Evolutionary conservation across 2,329 filamentous ascomycete genomes (phyloP).

Genomic region (Aspergillus ochraceoroseus): DNA sequence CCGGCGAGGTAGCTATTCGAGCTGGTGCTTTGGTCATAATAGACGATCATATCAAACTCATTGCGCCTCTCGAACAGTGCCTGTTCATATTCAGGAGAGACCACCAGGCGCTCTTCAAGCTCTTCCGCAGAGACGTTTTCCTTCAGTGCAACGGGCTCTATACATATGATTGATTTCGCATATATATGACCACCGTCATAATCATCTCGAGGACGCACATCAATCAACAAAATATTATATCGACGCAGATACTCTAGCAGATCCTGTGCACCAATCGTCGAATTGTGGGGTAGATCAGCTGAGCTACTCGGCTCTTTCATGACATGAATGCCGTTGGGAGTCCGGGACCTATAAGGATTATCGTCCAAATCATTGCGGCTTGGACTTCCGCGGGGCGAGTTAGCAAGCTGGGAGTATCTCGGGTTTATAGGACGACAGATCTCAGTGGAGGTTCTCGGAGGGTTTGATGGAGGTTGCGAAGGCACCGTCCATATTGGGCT

Average conservation of each 20-base stretch:
- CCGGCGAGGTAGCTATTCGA: slow-evolving; percentile 54
- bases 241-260: slow-evolving; percentile 64
- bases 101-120: slow-evolving; percentile 49
- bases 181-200: slow-evolving; percentile 89
- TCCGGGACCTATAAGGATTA: slow-evolving; percentile 43
- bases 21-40: slow-evolving; percentile 71
- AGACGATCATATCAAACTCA: slow-evolving; percentile 80
- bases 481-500: slow-evolving; percentile 44
- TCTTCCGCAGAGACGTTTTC: slow-evolving; percentile 62
- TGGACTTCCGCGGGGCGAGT: slow-evolving; percentile 33
- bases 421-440: slow-evolving; percentile 37
- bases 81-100: slow-evolving; percentile 58
- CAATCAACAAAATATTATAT: slow-evolving; percentile 72
- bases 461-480: slow-evolving; percentile 36
- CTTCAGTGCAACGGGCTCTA: slow-evolving; percentile 75
- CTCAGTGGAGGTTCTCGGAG: slow-evolving; percentile 41
- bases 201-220: slow-evolving; percentile 71
- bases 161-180: slow-evolving; percentile 75
- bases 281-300: slow-evolving; percentile 51
- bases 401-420: slow-evolving; percentile 36
- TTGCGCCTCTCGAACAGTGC: slow-evolving; percentile 66
- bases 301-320: slow-evolving; percentile 41
- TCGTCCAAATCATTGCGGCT: slow-evolving; percentile 35
- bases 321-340: slow-evolving; percentile 41
- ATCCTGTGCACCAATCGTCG: slow-evolving; percentile 62